Evolutionary conservation across 805 yeast genomes (phyloP), one percentile per base, ranked within the genome.

Genomic region (Komagataella pseudopastoris): DNA sequence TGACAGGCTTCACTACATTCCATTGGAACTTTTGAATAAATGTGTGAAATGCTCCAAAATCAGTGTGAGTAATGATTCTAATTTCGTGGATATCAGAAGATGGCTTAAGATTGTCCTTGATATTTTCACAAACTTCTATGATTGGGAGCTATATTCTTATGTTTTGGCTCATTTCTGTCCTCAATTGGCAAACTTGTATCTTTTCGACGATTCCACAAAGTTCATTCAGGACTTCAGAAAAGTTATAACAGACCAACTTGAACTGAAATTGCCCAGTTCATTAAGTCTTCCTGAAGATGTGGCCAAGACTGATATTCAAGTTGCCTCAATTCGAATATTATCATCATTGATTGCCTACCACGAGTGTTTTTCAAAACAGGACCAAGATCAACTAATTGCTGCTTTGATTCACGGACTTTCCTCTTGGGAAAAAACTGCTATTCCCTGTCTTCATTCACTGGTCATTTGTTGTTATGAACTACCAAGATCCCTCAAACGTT

Each of bases 391-490:
- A 52, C 69, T 87, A 22, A 72, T 86, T 16, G 74, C 74, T 51
- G 72, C 88, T 0, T 69, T 84, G 23, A 68, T 83, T 10, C 65
- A 73, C 48, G 86, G 87, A 0, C 64, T 86, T 51, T 75, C 80
- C 18, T 80, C 88, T 0, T 84, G 90, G 87, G 88, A 88, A 54
- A 78, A 78, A 54, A 80, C 95, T 0, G 86, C 88, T 0, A 76
- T 83, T 43, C 88, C 95, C 2, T 79, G 88, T 56, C 76, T 89
- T 24, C 88, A 88, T 57, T 81, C 83, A 46, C 68, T 90, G 53
- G 80, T 85, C 4, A 73, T 85, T 2, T 85, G 91, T 57, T 84
- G 95, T 61, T 88, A 85, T 62, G 96, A 87, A 60, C 71, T 85
- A 39, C 95, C 96, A 1, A 61, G 72, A 8, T 79, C 91, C 0